phyloP scores from a whole-genome alignment of 75 land plant species.

The Isoetes taiwanensis region DNA sequence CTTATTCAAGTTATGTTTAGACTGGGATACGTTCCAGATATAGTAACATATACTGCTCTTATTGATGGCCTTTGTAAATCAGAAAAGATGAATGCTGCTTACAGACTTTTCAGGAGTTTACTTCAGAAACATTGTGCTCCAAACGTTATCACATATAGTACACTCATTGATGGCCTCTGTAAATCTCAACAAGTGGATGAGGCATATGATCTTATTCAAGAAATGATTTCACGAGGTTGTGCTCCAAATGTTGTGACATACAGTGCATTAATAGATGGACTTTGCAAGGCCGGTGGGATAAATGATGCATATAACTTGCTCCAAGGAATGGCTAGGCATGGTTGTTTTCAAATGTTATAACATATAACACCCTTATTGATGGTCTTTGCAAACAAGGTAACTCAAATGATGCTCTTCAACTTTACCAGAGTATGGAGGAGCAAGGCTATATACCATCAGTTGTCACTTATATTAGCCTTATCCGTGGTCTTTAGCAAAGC shows the following conservation, averaged over 20 bases:
- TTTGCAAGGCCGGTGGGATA: not conserved
- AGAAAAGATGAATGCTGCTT: too few relatives aligned
- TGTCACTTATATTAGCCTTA: not conserved
- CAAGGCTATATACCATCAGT: conserved; percentile 2
- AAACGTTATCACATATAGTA: not conserved
- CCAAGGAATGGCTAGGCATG: not conserved
- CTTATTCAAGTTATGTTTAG: not conserved
- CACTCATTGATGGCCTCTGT: conserved; percentile 3
- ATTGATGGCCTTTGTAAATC: not conserved
- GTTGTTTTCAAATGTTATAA: not conserved
- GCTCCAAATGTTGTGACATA: not conserved
- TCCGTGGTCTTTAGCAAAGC: conserved; percentile 3
- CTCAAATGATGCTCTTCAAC: conserved; percentile 3
- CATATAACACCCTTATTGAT: conserved; percentile 1
- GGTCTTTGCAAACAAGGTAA: conserved; percentile 1
- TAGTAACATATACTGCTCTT: not conserved
- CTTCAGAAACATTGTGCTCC: not conserved
- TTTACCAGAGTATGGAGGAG: not conserved
- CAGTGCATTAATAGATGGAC: not conserved
- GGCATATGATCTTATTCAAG: not conserved
- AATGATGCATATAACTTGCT: not conserved
- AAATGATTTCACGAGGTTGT: not conserved
- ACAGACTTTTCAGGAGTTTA: too few relatives aligned
- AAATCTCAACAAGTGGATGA: not conserved
- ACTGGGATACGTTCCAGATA: not conserved